Evolutionary conservation across 2,329 filamentous ascomycete species (phyloP), one percentile per base, ranked within the genome.

Genomic region (Colletotrichum noveboracense): DNA sequence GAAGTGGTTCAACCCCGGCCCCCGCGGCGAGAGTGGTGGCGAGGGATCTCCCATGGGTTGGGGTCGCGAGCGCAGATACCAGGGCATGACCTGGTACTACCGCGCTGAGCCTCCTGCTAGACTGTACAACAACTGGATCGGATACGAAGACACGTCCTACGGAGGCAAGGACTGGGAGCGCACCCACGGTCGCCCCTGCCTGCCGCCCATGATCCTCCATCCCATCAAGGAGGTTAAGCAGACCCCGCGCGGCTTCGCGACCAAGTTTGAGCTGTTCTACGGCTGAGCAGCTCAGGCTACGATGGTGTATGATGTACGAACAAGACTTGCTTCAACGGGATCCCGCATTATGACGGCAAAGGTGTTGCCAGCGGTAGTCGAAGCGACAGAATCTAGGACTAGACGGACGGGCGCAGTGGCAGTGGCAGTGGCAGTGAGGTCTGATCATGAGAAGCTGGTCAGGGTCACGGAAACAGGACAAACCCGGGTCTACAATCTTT

Each of bases 61-160:
- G 90, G 90, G 90, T 5, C 86, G 88, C 71, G 91, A 92, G 79
- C 87, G 88, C 13, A 86, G 91, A 62, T 92, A 89, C 78, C 84
- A 88, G 75, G 91, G 91, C n/a, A 86, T 83, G 52, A 92, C 90
- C 2, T 93, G 91, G 91, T 92, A 92, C 82, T 92, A 89, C 82
- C 87, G 90, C 38, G 89, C 91, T 4, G 86, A 87, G 65, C 89
- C 90, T 9, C 90, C 91, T 2, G 89, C 89, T 79, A 86, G 90
- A 56, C 80, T 93, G 55, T 93, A 90, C 82, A 91, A 91, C 84
- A 92, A 92, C 83, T 92, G 90, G 87, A 88, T 92, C 85, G 91
- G 91, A 24, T 91, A 89, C 83, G 85, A 88, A 75, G 90, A 92
- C 78, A 89, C 86, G 14, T 86, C 82, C 14, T 83, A 91, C 26